phyloP scores from a whole-genome alignment of 2,329 filamentous ascomycete genomes.

The Hymenotorrendiella dingleyae region DNA sequence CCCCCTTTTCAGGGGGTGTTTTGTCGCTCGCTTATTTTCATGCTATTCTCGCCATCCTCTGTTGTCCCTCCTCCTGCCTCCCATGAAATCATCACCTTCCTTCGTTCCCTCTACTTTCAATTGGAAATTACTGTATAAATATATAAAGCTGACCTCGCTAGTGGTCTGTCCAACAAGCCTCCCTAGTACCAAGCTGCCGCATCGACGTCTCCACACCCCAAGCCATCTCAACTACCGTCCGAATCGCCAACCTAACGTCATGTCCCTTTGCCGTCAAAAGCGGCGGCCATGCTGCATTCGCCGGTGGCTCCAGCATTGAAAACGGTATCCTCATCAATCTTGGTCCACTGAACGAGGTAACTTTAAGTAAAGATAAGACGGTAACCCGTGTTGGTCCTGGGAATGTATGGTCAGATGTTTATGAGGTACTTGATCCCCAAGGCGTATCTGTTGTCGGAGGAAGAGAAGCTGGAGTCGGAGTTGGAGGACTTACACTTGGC shows the following conservation, averaged over 20 bases:
- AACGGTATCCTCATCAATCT: conserved; percentile 45
- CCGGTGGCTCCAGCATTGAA: conserved; percentile 46
- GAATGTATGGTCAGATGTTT: conserved; percentile 35
- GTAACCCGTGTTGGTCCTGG: conserved; percentile 32
- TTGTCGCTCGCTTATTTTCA: too few relatives aligned
- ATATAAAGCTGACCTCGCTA: neutral
- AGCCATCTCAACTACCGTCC: conserved; percentile 15
- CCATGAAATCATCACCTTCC: too few relatives aligned
- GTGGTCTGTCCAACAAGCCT: conserved; percentile 15
- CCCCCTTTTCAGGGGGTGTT: neutral
- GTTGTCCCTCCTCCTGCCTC: too few relatives aligned
- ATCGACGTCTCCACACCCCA: conserved; percentile 12
- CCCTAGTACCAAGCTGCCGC: conserved; percentile 14
- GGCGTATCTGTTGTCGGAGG: conserved; percentile 30
- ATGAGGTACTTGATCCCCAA: conserved; percentile 27
- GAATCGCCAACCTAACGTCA: conserved; percentile 9
- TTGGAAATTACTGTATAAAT: too few relatives aligned
- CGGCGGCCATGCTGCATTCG: conserved; percentile 22
- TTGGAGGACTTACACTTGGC: conserved; percentile 14
- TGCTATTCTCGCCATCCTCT: too few relatives aligned
- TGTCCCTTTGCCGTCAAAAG: conserved; percentile 21
- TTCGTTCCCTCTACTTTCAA: too few relatives aligned
- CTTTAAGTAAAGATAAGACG: conserved; percentile 21
- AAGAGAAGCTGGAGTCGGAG: conserved; percentile 23
- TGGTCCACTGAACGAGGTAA: conserved; percentile 22